Base-by-base conservation (phyloP, 2,329 filamentous ascomycete genomes). In the Xylariaceae sp. region DNA sequence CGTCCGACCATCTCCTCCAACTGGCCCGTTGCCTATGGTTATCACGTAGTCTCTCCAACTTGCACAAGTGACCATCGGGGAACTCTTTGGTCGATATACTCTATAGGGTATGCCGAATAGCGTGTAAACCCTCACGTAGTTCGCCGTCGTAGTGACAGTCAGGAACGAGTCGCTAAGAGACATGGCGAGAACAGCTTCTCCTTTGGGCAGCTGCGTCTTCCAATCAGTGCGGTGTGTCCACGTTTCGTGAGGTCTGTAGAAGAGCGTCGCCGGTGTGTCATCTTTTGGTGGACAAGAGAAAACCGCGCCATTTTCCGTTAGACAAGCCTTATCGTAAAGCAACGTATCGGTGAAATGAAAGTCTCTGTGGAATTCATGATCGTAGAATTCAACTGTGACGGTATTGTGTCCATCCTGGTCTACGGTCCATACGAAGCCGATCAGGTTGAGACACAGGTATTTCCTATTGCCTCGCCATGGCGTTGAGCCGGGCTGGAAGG, bases 311-410 rank as follows among this genome's bases (percentile, higher is more conserved):
- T 90, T 86, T 53, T 95, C 89, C 63, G 90, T 86, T 52, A 99
- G 78, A 66, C 93, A 97, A 16, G 94, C 93, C 72, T 96, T 97
- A 74, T 99, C 94, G 73, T 97, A 97, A 3, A 92, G 80, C 69
- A 92, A 97, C 1, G 92, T 93, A 69, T 99, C 94, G 10, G 92
- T 97, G 70, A 99, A 97, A 75, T 97, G 94, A 66, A 97, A 97
- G 70, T 97, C 92, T 41, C 93, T 84, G 70, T 96, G 89, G 54
- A 89, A 86, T 63, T 96, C 92, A 53, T 92, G 88, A 71, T 99
- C 95, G 70, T 97, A 97, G 70, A 99, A 99, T 66, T 97, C 94
- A 2, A 97, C 92, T 0, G 92, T 97, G 9, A 99, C 87, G 1
- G 94, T 99, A 69, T 97, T 85, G 64, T 93, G 88, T 0, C 88